Base-by-base conservation (phyloP, 768 basidiomycete genomes). In the Kwoniella sp. region DNA sequence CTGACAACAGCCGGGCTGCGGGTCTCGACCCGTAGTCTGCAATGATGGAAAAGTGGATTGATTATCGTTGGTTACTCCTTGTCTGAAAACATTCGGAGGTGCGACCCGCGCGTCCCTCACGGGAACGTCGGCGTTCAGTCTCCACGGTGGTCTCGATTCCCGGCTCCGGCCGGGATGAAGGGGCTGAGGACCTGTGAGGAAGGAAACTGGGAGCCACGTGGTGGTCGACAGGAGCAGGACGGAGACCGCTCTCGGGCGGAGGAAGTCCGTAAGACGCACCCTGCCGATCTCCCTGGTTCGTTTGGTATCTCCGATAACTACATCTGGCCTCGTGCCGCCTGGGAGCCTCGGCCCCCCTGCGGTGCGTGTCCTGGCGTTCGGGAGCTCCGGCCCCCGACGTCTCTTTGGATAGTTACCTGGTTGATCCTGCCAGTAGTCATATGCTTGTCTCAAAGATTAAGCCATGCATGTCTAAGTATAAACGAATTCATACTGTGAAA, bases 391-490 rank as follows among this genome's bases (percentile, higher is more conserved):
- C 46, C 42, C 27, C 32, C 37, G 31, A 17, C 46, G 48, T 31
- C 32, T 12, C 27, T 67, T 62, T 77, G 75, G 79, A 78, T 82
- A 82, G 82, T 83, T 83, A 84, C 82, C 83, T 83, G 83, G 83
- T 84, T 84, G 83, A 84, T 84, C 81, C 82, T 84, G 82, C 83
- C 82, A 84, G 82, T 84, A 83, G 82, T 83, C 81, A 83, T 83
- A 84, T 84, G 83, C 83, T 83, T 84, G 83, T 83, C 82, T 83
- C 82, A 83, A 83, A 83, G 82, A 83, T 82, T 83, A 83, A 84
- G 82, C 81, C 83, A 84, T 83, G 83, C 83, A 84, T 83, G 82
- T 83, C 82, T 79, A 82, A 84, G 83, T 83, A 81, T 81, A 82
- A 81, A 81, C 80, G 77, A 80, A 63, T 79, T 81, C 81, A 77